Percentiles rank a stretch among this genome's conserved stretches.
phyloP scores from a whole-genome alignment of 345 rosid species.

The Adansonia digitata region DNA sequence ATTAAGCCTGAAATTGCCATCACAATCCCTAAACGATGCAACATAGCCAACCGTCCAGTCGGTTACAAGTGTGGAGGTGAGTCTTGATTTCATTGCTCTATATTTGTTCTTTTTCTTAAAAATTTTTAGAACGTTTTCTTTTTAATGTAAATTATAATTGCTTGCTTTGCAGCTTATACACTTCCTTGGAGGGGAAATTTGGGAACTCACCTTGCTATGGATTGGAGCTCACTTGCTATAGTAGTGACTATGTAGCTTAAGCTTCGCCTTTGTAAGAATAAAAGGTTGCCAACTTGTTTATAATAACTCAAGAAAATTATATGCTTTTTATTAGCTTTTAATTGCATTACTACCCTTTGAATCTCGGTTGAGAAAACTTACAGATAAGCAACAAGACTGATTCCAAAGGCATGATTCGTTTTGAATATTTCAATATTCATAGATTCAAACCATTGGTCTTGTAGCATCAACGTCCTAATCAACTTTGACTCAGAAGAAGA shows the following conservation, averaged over 20 bases:
- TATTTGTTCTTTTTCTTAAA: background rate
- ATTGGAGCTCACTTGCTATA: constrained; percentile 1
- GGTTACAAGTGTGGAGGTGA: constrained; percentile 44
- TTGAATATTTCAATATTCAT: too few species aligned
- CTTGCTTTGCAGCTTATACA: constrained; percentile 34
- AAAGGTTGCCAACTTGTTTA: background rate
- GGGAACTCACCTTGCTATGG: background rate
- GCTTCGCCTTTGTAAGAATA: background rate
- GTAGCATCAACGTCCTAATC: constrained; percentile 10
- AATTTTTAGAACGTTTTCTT: too few species aligned
- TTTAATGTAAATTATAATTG: background rate
- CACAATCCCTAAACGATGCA: constrained; percentile 40
- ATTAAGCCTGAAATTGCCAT: constrained; percentile 28
- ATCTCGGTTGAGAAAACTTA: background rate
- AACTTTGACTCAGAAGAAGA: too few species aligned
- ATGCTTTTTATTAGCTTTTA: background rate
- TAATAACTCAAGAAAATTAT: background rate
- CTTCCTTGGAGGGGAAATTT: constrained; percentile 26
- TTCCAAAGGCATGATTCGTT: background rate
- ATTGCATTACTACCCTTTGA: background rate
- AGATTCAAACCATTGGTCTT: background rate
- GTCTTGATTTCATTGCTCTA: background rate
- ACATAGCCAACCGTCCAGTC: constrained; percentile 34
- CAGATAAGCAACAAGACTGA: background rate
- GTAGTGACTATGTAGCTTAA: too few species aligned